Conservation (phyloP, 768 basidiomycete species). For the Russula earlei region DNA sequence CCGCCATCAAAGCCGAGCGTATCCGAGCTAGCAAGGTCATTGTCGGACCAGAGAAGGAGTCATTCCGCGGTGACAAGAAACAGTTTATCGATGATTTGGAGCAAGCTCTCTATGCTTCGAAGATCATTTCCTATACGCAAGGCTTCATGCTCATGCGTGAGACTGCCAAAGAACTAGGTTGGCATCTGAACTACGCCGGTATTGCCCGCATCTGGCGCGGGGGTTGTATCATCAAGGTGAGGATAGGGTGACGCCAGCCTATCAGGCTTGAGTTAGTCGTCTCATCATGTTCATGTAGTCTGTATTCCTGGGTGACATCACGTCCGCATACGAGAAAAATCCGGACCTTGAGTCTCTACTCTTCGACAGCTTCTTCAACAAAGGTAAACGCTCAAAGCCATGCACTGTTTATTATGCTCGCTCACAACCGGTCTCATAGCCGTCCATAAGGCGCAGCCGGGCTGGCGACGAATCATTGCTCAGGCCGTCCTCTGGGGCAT, state of each 20-base stretch:
- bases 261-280: slow-evolving; percentile 16
- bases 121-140: slow-evolving; percentile 99
- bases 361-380: slow-evolving; percentile 97
- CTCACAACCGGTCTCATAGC: slow-evolving; percentile 35
- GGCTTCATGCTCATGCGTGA: slow-evolving; percentile 99
- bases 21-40: slow-evolving; percentile 85
- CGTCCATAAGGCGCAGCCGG: slow-evolving; percentile 89
- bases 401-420: neutral
- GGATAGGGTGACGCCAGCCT: neutral
- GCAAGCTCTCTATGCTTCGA: slow-evolving; percentile 97
- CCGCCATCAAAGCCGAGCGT: slow-evolving; percentile 95
- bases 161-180: slow-evolving; percentile 85
- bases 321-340: slow-evolving; percentile 83
- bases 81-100: slow-evolving; percentile 99
- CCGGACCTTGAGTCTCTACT: slow-evolving; percentile 80
- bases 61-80: slow-evolving; percentile 96
- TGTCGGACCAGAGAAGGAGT: slow-evolving; percentile 81
- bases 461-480: slow-evolving; percentile 95
- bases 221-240: slow-evolving; percentile 96
- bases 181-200: slow-evolving; percentile 96
- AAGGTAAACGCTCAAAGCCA: slow-evolving; percentile 38
- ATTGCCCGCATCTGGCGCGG: slow-evolving; percentile 99
- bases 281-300: slow-evolving; percentile 30
- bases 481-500: slow-evolving; percentile 98
- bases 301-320: slow-evolving; percentile 92